Percentiles rank a stretch among this genome's conserved stretches.
phyloP scores from a whole-genome alignment of 164 flowering plant genomes.

The Cinnamomum chago region DNA sequence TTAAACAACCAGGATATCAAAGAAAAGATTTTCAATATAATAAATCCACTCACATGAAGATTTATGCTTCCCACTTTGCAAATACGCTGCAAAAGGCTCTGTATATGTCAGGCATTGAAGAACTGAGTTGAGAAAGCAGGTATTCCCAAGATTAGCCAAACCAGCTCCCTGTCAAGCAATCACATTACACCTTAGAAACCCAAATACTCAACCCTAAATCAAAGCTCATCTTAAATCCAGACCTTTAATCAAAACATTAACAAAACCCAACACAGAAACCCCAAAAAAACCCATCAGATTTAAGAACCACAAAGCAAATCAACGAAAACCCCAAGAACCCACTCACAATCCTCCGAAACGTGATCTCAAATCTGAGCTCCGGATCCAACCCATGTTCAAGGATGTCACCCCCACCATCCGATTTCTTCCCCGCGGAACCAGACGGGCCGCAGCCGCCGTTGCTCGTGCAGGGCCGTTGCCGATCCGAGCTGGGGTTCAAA shows the following conservation, averaged over 20 bases:
- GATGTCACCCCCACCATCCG: constrained; percentile 27
- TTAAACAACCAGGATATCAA: background rate
- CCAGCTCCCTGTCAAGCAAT: constrained; percentile 85
- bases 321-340: background rate
- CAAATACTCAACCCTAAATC: background rate
- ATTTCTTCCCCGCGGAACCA: constrained; percentile 22
- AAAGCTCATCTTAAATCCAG: background rate
- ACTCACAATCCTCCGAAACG: constrained; percentile 75
- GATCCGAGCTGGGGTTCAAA: constrained; percentile 44
- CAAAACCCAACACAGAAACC: background rate
- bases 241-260: background rate
- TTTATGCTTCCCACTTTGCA: constrained; percentile 91
- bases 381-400: constrained; percentile 57
- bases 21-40: background rate
- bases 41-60: constrained; percentile 65
- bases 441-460: background rate
- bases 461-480: constrained; percentile 2
- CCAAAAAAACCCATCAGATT: background rate
- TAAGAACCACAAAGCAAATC: background rate
- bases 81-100: constrained; percentile 88
- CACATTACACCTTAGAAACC: background rate
- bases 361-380: constrained; percentile 54
- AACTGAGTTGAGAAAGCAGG: constrained; percentile 97
- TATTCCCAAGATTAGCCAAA: constrained; percentile 84
- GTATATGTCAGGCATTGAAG: constrained; percentile 94